Evolutionary conservation across 2,329 filamentous ascomycete genomes (phyloP), one percentile per base, ranked within the genome.

Genomic region (Gnomoniopsis sp.): DNA sequence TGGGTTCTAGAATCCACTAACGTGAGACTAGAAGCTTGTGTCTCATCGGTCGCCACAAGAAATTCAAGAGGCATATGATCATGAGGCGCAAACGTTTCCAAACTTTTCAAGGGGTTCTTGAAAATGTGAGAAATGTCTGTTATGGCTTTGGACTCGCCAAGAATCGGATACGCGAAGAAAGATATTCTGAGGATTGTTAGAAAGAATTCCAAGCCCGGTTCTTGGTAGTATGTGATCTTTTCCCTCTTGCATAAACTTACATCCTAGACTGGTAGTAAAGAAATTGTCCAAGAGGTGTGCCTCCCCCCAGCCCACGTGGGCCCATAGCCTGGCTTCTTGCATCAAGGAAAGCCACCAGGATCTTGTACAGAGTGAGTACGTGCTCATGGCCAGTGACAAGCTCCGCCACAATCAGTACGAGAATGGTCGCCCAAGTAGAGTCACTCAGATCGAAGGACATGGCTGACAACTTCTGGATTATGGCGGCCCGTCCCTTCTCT

Each of bases 341-440:
- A 15, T 61, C 50, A 22, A 59, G 8, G 36, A 61, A 61, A 4
- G 56, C 38, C n/a, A 53, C n/a, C 2, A 61, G 56, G 56, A 61
- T 61, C 26, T 50, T 59, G 44, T 61, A 61, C 26, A 61, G 43
- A 12, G 48, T 53, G 15, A 61, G 30, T 1, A 61, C 49, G 11
- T 61, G 59, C 34, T 61, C 59, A 30, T 61, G 59, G 15, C 59
- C 59, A 1, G 59, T 59, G 23, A 61, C 43, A 11, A 61, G 49
- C 17, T 61, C 59, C 14, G 56, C 52, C 19, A 61, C 48, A 4
- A 61, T 59, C 1, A 61, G 59, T 12, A 61, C 48, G 6, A 61
- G 43, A 15, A 61, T 43, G 14, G 56, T 59, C 15, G 56, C 59
- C 56, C 59, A 61, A 1, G 52, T 61, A 12, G 55, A 36, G 3